phyloP scores from a whole-genome alignment of 2,329 filamentous ascomycete genomes.

The Trichophyton rubrum region DNA sequence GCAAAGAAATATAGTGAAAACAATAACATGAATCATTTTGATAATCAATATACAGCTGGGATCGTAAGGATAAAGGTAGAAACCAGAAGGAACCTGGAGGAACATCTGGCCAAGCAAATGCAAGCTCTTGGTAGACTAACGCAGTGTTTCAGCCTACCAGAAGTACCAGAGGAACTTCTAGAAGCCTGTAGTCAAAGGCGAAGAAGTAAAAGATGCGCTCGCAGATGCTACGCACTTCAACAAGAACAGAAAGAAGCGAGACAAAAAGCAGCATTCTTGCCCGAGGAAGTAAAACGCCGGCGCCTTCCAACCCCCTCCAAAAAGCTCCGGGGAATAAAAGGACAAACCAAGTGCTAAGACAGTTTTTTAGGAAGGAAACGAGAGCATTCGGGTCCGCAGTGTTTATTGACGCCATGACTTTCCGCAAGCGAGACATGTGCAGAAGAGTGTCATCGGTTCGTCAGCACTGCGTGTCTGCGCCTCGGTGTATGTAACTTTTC shows the following conservation, averaged over 20 bases:
- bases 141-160: background rate
- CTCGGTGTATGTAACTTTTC: constrained; percentile 90
- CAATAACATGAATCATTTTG: background rate
- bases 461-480: constrained; percentile 92
- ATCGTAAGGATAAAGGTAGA: background rate
- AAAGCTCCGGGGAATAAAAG: constrained; percentile 4
- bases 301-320: background rate
- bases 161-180: background rate
- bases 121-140: background rate
- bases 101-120: background rate
- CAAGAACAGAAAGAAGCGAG: background rate
- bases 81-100: background rate
- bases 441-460: constrained; percentile 55
- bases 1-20: background rate
- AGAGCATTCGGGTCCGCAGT: constrained; percentile 1
- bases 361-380: constrained; percentile 7
- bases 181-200: background rate
- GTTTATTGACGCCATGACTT: constrained; percentile 37
- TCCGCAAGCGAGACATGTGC: constrained; percentile 37
- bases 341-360: constrained; percentile 6
- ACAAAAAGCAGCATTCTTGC: background rate
- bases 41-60: background rate
- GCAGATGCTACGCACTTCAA: background rate
- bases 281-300: constrained; percentile 6
- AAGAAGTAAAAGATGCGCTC: background rate